A percentile compares a stretch with the other conserved stretches of the same genome.
Evolutionary conservation across 164 flowering plant species (phyloP).

Genomic region (Stephania cephalantha): DNA sequence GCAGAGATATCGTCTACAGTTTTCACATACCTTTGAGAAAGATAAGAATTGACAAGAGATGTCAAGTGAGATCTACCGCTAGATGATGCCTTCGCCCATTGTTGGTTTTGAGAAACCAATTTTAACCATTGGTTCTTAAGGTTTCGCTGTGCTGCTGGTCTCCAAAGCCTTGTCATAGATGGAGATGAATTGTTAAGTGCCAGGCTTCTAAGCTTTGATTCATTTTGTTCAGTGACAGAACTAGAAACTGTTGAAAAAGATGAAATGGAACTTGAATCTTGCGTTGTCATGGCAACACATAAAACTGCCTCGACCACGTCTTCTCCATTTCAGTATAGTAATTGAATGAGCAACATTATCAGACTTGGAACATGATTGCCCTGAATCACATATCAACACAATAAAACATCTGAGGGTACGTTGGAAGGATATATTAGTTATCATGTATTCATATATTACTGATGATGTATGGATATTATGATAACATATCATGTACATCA

Average conservation of each 20-base stretch:
- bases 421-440: too few relatives aligned
- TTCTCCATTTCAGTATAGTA: too few relatives aligned
- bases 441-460: too few relatives aligned
- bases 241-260: neutral
- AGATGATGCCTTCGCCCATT: constrained; percentile 54
- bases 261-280: constrained; percentile 2
- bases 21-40: constrained; percentile 46
- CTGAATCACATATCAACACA: too few relatives aligned
- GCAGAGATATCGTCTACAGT: neutral
- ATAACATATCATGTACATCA: too few relatives aligned
- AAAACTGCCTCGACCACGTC: too few relatives aligned
- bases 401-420: too few relatives aligned
- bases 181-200: constrained; percentile 21
- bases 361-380: too few relatives aligned
- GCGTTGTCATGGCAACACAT: neutral
- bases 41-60: constrained; percentile 59
- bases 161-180: constrained; percentile 56
- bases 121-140: constrained; percentile 82
- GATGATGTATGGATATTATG: too few relatives aligned
- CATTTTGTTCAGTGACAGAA: neutral
- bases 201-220: constrained; percentile 10
- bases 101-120: constrained; percentile 37
- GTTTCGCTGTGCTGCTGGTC: constrained; percentile 81
- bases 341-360: too few relatives aligned
- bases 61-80: constrained; percentile 61